Evolutionary conservation across 2,329 filamentous ascomycete species (phyloP), one percentile per base, ranked within the genome.

Genomic region (Trichophyton schoenleinii): DNA sequence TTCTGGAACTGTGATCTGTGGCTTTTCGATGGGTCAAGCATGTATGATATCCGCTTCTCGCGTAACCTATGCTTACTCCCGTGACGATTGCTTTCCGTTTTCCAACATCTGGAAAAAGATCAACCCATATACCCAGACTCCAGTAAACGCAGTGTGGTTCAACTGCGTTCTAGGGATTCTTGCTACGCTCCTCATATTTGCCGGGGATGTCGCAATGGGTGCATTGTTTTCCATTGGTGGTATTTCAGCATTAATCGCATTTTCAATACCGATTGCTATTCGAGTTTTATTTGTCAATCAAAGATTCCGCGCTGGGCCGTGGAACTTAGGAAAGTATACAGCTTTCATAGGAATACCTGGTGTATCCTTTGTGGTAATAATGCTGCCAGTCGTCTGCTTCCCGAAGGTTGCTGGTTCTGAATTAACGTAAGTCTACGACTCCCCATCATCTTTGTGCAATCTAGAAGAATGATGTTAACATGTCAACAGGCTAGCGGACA

Each of bases 61-160:
- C 57, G 86, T 88, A 52, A 87, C 85, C 1, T 89, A 87, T 67
- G 86, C 86, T 15, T 89, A 89, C 71, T 85, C 86, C 18, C 83
- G 87, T 38, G 86, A 89, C 67, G 85, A 83, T 66, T 87, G 84
- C 69, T 87, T 89, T 68, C 86, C 86, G 0, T 68, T 82, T 4
- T 84, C 81, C 3, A 72, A 72, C 0, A 77, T 79, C 67, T 85
- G 84, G 77, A 83, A 82, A 67, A 69, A 74, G 25, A 84, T 88
- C 58, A 85, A 88, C 72, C 67, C 68, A 1, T 69, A 73, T 66
- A 88, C 86, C 1, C 72, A 79, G 59, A 88, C 86, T 0, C 86
- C 86, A 0, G 85, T 87, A 58, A 88, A 87, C 68, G 85, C 86
- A 0, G 86, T 88, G 9, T 84, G 86, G 80, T 79, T 87, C 70